Base-by-base conservation (phyloP, 331 rosid genomes). In the Cydonia oblonga region DNA sequence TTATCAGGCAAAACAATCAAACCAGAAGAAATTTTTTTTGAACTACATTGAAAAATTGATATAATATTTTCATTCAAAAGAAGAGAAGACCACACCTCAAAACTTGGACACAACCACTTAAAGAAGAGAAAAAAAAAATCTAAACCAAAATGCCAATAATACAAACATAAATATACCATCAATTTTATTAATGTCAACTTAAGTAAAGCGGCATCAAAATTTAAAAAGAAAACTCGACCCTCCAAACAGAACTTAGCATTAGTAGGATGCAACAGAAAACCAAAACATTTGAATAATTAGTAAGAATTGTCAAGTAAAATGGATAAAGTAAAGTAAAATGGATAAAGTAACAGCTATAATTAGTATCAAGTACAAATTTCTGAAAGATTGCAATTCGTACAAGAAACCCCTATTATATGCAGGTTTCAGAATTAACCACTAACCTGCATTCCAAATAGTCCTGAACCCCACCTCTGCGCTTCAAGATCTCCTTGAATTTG, bases 401-500 rank as follows among this genome's bases (percentile, higher is more conserved):
- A 16, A 28, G 33, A 25, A 16, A 60, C 65, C 20, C 19, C 78
- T 70, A 81, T 28, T 71, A 76, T 56, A 25, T 40, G 35, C 68
- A 40, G 63, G 71, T 76, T 79, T 66, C 65, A 76, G 70, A 78
- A 78, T 65, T 60, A 80, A 69, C 56, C n/a, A 74, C 84, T 62
- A 71, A 89, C 99, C 99, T 96, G 96, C 96, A 84, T 79, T 86
- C 92, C 83, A 96, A 76, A 79, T 88, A 96, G 75, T 87, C 99
- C 79, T 90, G 96, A 81, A 90, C 88, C 72, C 99, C 99, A 83
- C 97, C 96, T 84, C 87, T 88, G 51, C 99, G 90, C 93, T 88
- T 96, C 79, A 96, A 81, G 73, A 87, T 76, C 81, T 96, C 99
- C 87, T 96, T 96, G 75, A 96, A 96, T 78, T 85, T 96, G 76